Evolutionary conservation across 2,329 filamentous ascomycete species (phyloP).

Genomic region (Teratosphaeria gauchensis): DNA sequence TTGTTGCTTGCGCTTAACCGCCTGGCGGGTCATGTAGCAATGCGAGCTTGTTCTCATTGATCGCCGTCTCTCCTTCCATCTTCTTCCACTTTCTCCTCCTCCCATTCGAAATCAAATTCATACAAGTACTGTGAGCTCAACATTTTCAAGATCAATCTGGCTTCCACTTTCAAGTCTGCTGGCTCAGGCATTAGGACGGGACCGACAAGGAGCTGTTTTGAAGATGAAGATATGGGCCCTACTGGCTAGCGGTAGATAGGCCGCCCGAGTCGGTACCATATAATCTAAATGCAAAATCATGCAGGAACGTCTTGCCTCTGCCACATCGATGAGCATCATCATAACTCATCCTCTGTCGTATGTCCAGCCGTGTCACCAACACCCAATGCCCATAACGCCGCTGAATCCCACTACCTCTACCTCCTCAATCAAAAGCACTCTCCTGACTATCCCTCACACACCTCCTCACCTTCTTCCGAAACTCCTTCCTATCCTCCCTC

Average conservation of each 20-base stretch:
- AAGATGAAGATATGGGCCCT: no score
- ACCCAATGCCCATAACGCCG: not conserved
- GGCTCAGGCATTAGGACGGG: not conserved
- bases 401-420: not conserved
- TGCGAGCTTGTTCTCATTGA: slow-evolving; percentile 2
- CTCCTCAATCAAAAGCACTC: slow-evolving; percentile 24
- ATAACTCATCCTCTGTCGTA: not conserved
- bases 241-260: not conserved
- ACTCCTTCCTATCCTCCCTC: slow-evolving; percentile 70
- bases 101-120: not conserved
- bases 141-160: not conserved
- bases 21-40: slow-evolving; percentile 20
- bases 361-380: not conserved
- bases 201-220: no score
- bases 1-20: slow-evolving; percentile 19
- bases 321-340: not conserved
- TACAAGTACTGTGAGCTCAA: no score
- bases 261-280: not conserved
- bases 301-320: not conserved
- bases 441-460: slow-evolving; percentile 76
- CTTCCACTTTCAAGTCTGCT: not conserved
- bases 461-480: slow-evolving; percentile 65
- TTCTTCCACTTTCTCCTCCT: not conserved
- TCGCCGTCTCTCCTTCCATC: not conserved
- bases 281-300: not conserved